phyloP scores from a whole-genome alignment of 2,329 filamentous ascomycete genomes.

The Colletotrichum karsti region DNA sequence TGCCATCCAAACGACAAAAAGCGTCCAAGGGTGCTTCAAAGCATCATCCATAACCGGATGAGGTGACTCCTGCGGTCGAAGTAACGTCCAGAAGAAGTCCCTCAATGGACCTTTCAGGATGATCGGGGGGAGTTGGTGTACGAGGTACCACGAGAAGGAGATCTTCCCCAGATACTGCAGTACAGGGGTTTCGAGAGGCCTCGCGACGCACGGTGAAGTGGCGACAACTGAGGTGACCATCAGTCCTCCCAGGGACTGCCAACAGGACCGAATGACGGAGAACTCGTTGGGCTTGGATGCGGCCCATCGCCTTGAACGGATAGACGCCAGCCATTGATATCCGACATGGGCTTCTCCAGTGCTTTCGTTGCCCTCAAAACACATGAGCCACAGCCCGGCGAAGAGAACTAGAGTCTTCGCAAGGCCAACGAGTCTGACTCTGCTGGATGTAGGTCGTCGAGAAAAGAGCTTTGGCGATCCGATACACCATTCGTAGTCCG shows the following conservation, averaged over 20 bases:
- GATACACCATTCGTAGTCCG: not conserved
- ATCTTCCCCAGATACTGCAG: constrained; percentile 4
- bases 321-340: not conserved
- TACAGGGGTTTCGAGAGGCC: not conserved
- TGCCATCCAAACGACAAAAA: not conserved
- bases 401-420: not conserved
- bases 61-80: not conserved
- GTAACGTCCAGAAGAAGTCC: constrained; percentile 1
- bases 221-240: not conserved
- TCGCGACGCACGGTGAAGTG: not conserved
- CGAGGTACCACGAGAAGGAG: constrained; percentile 1
- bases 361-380: not conserved
- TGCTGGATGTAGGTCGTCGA: not conserved
- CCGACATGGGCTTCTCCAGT: not conserved
- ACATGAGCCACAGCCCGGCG: not conserved
- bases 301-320: not conserved
- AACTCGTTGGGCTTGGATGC: not conserved
- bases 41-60: not conserved
- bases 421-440: not conserved
- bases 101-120: not conserved
- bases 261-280: not conserved
- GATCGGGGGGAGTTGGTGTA: not conserved
- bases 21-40: not conserved
- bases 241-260: not conserved
- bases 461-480: not conserved